Evolutionary conservation across 202 grass and related monocot species (phyloP).

Genomic region (Bolboschoenoplectus hybrid): DNA sequence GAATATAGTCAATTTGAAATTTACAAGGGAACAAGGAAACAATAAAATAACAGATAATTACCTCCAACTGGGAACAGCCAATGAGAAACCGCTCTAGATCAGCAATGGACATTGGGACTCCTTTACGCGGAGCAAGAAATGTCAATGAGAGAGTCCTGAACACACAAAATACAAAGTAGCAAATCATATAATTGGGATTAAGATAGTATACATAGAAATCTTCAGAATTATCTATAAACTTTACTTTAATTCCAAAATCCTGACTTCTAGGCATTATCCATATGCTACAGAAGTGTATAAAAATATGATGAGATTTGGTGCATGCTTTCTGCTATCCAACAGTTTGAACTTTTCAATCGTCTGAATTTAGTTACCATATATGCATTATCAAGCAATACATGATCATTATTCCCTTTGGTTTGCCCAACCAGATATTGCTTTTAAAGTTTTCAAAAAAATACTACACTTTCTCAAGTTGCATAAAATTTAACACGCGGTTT

Average conservation of each 20-base stretch:
- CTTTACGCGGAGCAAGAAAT: constrained; percentile 61
- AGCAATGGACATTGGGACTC: constrained; percentile 58
- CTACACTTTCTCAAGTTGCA: not conserved
- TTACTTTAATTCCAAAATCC: constrained; percentile 21
- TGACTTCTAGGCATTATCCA: not conserved
- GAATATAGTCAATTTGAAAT: not conserved
- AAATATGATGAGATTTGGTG: not conserved
- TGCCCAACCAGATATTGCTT: not conserved
- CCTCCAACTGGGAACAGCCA: constrained; percentile 87
- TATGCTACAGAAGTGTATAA: not conserved
- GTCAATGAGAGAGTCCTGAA: constrained; percentile 74
- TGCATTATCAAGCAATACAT: not conserved
- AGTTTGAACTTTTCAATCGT: not conserved
- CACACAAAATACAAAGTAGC: constrained; percentile 16
- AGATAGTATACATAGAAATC: not conserved
- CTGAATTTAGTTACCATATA: not conserved
- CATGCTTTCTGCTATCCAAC: not conserved
- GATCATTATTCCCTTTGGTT: not conserved
- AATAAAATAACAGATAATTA: constrained; percentile 32
- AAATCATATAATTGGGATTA: not conserved
- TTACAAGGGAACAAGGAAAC: not conserved
- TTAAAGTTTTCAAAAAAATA: not conserved
- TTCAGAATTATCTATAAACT: not conserved
- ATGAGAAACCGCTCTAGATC: constrained; percentile 73
- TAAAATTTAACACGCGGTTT: not conserved